Percentiles rank a stretch among this genome's conserved stretches.
Conservation (phyloP, 371 early-diverging fungal species). For the Apophysomyces sp. region DNA sequence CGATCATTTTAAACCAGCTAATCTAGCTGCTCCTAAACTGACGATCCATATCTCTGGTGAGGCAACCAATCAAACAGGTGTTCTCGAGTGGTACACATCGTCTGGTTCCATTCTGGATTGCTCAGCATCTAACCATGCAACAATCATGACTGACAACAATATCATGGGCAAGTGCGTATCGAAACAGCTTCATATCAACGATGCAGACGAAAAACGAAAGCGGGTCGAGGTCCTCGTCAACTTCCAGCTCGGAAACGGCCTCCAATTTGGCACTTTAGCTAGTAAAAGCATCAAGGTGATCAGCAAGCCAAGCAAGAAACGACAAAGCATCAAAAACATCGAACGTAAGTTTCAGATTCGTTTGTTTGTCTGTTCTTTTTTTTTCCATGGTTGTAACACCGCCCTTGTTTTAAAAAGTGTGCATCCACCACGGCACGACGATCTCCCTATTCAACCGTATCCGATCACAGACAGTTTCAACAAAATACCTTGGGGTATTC, state of each 20-base stretch:
- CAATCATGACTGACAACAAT: constrained; percentile 29
- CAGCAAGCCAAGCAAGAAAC: constrained; percentile 84
- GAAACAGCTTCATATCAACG: constrained; percentile 82
- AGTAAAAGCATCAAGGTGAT: constrained; percentile 85
- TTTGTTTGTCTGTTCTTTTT: constrained; percentile 4
- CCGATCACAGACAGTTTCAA: constrained; percentile 85
- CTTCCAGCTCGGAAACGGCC: constrained; percentile 62
- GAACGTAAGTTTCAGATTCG: constrained; percentile 55
- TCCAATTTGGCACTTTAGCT: constrained; percentile 64
- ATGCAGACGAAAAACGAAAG: constrained; percentile 81
- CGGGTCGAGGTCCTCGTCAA: constrained; percentile 73
- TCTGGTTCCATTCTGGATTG: constrained; percentile 25
- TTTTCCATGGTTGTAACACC: background rate
- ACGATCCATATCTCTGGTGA: constrained; percentile 37
- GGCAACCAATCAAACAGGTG: constrained; percentile 26
- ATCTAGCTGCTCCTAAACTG: constrained; percentile 21
- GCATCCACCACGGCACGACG: constrained; percentile 82
- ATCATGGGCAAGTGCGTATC: constrained; percentile 74
- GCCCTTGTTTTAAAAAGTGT: constrained; percentile 49
- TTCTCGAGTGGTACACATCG: constrained; percentile 29
- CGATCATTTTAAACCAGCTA: background rate
- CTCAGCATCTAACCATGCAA: constrained; percentile 8
- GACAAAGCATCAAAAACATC: constrained; percentile 84
- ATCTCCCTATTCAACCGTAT: constrained; percentile 84
- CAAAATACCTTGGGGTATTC: constrained; percentile 80